Evolutionary conservation across 768 basidiomycete species (phyloP).

Genomic region (Gelatoporia subvermispora): DNA sequence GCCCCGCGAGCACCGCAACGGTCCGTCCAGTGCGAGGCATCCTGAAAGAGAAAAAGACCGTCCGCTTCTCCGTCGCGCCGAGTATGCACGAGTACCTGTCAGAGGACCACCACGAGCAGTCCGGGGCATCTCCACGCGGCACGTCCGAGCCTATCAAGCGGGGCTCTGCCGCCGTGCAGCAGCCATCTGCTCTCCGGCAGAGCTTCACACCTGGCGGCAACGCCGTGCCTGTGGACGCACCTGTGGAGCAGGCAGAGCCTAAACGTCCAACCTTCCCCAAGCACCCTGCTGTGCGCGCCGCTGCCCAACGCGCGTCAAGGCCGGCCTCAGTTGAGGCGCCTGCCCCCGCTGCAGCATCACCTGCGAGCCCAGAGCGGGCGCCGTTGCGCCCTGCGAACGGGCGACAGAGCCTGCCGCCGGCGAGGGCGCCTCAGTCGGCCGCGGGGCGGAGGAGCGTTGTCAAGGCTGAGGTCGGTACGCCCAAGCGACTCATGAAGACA

Average conservation of each 20-base stretch:
- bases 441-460: neutral
- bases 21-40: conserved; percentile 30
- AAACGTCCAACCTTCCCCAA: conserved; percentile 16
- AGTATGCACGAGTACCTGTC: conserved; percentile 13
- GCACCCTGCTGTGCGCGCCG: conserved; percentile 20
- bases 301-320: conserved; percentile 3
- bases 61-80: conserved; percentile 29
- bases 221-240: neutral
- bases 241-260: neutral
- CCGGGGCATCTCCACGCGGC: neutral
- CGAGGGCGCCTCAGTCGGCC: conserved; percentile 4
- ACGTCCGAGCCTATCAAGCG: neutral
- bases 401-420: conserved; percentile 11
- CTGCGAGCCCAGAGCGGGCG: conserved; percentile 10
- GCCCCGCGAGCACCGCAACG: conserved; percentile 22
- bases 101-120: neutral
- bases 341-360: conserved; percentile 1
- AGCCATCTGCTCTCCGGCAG: conserved; percentile 8
- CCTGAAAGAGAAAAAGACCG: conserved; percentile 35
- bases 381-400: conserved; percentile 14
- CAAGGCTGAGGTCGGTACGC: conserved; percentile 8
- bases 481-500: conserved; percentile 10
- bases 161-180: conserved; percentile 2
- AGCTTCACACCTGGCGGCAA: neutral
- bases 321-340: conserved; percentile 9